Conservation (phyloP, 257 asterid species). For the Nicotiana paniculata region DNA sequence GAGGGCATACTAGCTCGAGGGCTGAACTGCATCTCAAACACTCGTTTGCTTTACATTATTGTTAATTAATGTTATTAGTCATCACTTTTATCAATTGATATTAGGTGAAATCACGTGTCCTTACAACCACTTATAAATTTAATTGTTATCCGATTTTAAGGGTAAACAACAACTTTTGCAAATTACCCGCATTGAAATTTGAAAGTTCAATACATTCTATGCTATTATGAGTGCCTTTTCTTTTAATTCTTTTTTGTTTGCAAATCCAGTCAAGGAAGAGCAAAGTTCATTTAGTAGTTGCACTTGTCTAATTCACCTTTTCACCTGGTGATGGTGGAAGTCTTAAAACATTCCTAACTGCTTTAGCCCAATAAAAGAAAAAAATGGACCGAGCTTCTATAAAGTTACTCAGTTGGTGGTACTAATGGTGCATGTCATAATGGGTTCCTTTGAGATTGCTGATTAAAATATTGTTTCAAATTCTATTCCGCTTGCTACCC, state of each 20-base stretch:
- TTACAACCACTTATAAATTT: too few species aligned
- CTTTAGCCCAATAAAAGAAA: not conserved
- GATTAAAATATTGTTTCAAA: too few species aligned
- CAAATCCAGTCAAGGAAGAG: not conserved
- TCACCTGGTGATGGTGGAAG: not conserved
- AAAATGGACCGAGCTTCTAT: not conserved
- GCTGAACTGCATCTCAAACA: too few species aligned
- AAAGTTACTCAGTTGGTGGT: not conserved
- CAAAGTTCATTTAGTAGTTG: not conserved
- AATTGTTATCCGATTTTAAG: too few species aligned
- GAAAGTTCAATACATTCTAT: not conserved
- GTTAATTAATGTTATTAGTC: too few species aligned
- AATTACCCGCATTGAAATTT: not conserved
- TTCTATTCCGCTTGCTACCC: not conserved
- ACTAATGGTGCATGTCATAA: too few species aligned
- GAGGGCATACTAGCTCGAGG: too few species aligned
- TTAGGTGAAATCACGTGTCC: too few species aligned
- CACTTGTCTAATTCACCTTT: not conserved
- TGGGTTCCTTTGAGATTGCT: too few species aligned
- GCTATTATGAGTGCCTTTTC: not conserved
- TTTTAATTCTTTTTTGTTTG: not conserved
- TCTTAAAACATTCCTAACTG: not conserved
- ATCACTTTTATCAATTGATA: too few species aligned
- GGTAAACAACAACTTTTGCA: not conserved
- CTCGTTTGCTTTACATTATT: too few species aligned